Evolutionary conservation across 176 grass and related monocot species (phyloP), one percentile per base, ranked within the genome.

Genomic region (Aegilops longissima): DNA sequence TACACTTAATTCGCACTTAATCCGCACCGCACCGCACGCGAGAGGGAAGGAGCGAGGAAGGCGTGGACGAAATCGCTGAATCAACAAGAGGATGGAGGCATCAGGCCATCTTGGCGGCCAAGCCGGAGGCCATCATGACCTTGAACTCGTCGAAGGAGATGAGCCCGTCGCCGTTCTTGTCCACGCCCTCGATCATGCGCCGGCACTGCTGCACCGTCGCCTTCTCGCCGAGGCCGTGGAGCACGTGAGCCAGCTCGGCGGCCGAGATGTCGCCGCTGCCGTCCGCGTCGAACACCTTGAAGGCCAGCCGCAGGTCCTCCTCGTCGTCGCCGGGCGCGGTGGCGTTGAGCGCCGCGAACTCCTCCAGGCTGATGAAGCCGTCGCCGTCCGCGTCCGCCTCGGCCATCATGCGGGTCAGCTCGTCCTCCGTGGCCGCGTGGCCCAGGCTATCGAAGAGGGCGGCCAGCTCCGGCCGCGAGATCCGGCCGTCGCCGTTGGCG

Each of bases 111-210:
- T 40, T 71, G 69, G 38, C 35, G 18, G 56, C 20, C 5, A 59
- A 59, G 29, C 94, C 93, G 17, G 81, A 78, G 20, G 91, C 86
- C 95, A 98, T 98, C 93, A 98, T 98, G 64, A 90, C 88, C 84
- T 92, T 95, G 86, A 98, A 98, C 83, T 98, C 97, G 76, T 98
- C 97, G 82, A 96, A 98, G 1, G 84, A 88, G 81, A 98, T 84
- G 88, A 98, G 83, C 0, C 94, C 94, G 59, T 94, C 97, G 36
- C 97, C 92, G 40, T 98, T 93, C 83, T 87, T 90, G 84, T 96
- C 94, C 42, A 98, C 90, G 70, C 97, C 92, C 80, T 93, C 79
- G 87, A 98, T 96, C 97, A 98, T 98, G 84, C 94, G 89, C 7
- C 86, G 79, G 81, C 97, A 98, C 86, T 98, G 92, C 6, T 89